Percentiles rank a stretch among this genome's conserved stretches.
Conservation (phyloP, 306 rosid genomes). For the Vicia villosa region DNA sequence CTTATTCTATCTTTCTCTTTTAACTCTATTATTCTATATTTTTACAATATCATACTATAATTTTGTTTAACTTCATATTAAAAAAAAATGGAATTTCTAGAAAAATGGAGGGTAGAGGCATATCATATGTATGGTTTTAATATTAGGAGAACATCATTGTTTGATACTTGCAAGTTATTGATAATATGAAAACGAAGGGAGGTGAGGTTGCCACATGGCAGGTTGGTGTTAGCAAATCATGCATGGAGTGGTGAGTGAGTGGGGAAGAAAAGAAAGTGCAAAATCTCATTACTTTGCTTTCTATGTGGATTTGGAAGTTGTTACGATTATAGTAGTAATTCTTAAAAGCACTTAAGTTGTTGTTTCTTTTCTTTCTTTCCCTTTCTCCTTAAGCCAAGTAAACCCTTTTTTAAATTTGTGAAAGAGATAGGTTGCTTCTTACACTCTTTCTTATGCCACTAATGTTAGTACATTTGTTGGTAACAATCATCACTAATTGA, state of each 20-base stretch:
- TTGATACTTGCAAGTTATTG: conserved; percentile 27
- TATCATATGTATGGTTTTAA: neutral
- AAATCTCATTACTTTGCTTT: conserved; percentile 32
- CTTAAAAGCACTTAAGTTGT: conserved; percentile 25
- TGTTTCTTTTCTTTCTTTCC: conserved; percentile 26
- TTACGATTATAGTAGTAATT: too few relatives aligned
- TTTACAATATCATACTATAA: too few relatives aligned
- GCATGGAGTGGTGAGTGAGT: conserved; percentile 33
- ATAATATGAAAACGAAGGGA: conserved; percentile 22
- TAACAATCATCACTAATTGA: neutral
- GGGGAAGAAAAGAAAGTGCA: conserved; percentile 30
- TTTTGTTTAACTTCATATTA: too few relatives aligned
- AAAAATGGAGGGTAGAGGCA: too few relatives aligned
- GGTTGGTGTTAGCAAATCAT: conserved; percentile 45
- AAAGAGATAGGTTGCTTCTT: conserved; percentile 43
- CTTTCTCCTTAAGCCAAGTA: conserved; percentile 53
- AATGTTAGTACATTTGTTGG: conserved; percentile 4
- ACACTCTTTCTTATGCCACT: neutral
- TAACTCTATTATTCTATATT: too few relatives aligned
- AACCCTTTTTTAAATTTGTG: conserved; percentile 32
- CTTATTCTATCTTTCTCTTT: too few relatives aligned
- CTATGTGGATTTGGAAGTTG: conserved; percentile 38
- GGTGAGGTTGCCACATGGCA: conserved; percentile 34
- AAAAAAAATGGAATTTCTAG: too few relatives aligned
- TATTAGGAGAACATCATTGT: neutral